phyloP scores from a whole-genome alignment of 768 basidiomycete genomes.

The Cystobasidiopsis lactophilus region DNA sequence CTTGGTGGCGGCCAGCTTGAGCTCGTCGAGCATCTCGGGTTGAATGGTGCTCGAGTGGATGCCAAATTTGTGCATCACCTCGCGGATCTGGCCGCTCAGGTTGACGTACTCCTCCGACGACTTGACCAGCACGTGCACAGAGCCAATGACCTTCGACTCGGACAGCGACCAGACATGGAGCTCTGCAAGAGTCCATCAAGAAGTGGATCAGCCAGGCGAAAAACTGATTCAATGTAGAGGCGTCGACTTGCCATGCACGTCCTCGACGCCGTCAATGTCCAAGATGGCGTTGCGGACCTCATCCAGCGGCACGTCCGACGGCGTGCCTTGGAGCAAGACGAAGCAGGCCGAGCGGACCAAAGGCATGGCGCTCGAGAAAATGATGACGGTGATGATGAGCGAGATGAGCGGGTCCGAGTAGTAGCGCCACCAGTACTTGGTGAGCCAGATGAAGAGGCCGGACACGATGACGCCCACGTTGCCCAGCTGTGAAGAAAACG shows the following conservation, averaged over 20 bases:
- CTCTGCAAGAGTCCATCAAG: slow-evolving; percentile 27
- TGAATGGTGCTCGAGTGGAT: slow-evolving; percentile 38
- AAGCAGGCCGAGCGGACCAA: slow-evolving; percentile 27
- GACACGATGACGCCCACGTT: slow-evolving; percentile 95
- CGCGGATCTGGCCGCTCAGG: slow-evolving; percentile 59
- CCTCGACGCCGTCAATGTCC: slow-evolving; percentile 58
- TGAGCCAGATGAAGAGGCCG: slow-evolving; percentile 82
- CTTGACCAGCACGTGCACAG: slow-evolving; percentile 76
- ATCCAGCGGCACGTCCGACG: slow-evolving; percentile 69
- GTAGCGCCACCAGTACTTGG: slow-evolving; percentile 59
- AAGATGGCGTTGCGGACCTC: slow-evolving; percentile 63
- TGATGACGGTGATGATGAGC: slow-evolving; percentile 82
- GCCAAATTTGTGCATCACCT: slow-evolving; percentile 65
- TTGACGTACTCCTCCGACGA: slow-evolving; percentile 74
- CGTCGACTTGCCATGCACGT: slow-evolving; percentile 38
- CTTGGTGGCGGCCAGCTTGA: too few species aligned
- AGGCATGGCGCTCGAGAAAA: slow-evolving; percentile 84
- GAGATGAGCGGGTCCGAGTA: slow-evolving; percentile 88
- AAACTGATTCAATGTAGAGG: too few species aligned
- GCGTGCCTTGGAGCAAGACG: slow-evolving; percentile 48
- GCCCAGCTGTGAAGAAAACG: slow-evolving; percentile 34
- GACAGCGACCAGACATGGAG: slow-evolving; percentile 95
- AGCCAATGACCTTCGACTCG: slow-evolving; percentile 81
- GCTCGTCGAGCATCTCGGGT: slow-evolving; percentile 13
- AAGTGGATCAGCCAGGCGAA: too few species aligned